Base-by-base conservation (phyloP, 805 yeast species). In the Pichia ethanolica region DNA sequence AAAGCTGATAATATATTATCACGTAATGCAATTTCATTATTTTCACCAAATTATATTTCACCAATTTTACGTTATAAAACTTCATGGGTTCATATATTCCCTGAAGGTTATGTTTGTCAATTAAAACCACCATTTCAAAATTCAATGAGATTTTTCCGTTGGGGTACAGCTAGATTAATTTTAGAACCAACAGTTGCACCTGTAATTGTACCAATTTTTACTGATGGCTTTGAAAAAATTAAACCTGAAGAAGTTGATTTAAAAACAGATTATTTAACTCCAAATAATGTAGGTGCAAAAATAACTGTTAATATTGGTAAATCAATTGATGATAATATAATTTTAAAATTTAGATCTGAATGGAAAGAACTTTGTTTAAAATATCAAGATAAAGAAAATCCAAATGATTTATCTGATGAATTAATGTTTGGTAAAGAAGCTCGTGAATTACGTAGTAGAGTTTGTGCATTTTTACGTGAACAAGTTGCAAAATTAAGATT, bases 101-200 rank as follows among this genome's bases (percentile, higher is more conserved):
- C 99, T 0, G 99, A 91, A 65, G 96, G 95, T 0, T 88, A 83
- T 63, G 98, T 91, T 5, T 77, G 91, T 47, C 99, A 93, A 64
- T 64, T 87, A 44, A 75, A 82, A 52, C 82, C 83, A 35, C 97
- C 97, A 0, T 81, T 79, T 62, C 73, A 77, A 45, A 86, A 88
- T 56, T 89, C 97, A 4, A 87, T 93, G 93, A 73, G 97, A 54
- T 91, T 87, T 66, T 91, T 93, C 73, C 84, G 87, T 62, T 91
- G 98, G 98, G 99, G 99, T 0, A 82, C 89, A 1, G 79, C 96
- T 3, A 74, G 99, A 56, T 63, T 90, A 56, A 74, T 93, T 5
- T 67, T 93, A 48, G 99, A 91, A 64, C 73, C 95, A 9, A 82
- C 91, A 0, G 76, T 78, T 51, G 81, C 91, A 0, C 98, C 99